Base-by-base conservation (phyloP, 2,329 filamentous ascomycete species). In the Penicillium sp. region DNA sequence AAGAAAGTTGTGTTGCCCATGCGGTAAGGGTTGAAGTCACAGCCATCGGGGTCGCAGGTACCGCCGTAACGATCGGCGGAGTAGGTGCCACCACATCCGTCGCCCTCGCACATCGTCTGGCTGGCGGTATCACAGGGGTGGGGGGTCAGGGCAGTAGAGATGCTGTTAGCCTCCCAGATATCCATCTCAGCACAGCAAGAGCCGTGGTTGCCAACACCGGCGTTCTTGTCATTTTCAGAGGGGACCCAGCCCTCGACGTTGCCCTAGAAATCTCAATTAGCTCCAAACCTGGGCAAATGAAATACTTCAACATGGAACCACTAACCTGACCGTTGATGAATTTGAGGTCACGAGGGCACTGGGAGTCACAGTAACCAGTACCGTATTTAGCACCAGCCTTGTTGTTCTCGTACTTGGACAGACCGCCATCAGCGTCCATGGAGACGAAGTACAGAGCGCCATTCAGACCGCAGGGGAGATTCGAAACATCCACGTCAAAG, bases 401-500 rank as follows among this genome's bases (percentile, higher is more conserved):
- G 75, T 85, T 87, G 56, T 75, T 79, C 0, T 79, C 70, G 69
- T 82, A 84, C 67, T 78, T 78, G 61, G 78, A 70, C 60, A 81
- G 64, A 35, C 87, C 88, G 66, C 89, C 89, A 68, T 88, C 84
- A 6, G 80, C 77, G 11, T 84, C 81, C 75, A 90, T 89, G 69
- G 83, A 78, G 16, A 84, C 80, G 45, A 89, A 81, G 78, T 91
- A 91, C 51, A 91, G 78, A 49, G 89, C 89, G 57, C 88, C 89
- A 76, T 92, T 91, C 61, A 91, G 78, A 62, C 89, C 89, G 70
- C 89, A 92, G 61, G 85, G 84, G 22, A 90, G 79, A 68, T 84
- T 83, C 43, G 87, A 89, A 48, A 89, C 85, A 72, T 91, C 89
- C 28, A 90, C 88, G 58, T 90, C 88, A 63, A 91, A 90, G 57